Percentiles rank a stretch among this genome's conserved stretches.
Evolutionary conservation across 345 rosid species (phyloP).

Genomic region (Eucalyptus rudis): DNA sequence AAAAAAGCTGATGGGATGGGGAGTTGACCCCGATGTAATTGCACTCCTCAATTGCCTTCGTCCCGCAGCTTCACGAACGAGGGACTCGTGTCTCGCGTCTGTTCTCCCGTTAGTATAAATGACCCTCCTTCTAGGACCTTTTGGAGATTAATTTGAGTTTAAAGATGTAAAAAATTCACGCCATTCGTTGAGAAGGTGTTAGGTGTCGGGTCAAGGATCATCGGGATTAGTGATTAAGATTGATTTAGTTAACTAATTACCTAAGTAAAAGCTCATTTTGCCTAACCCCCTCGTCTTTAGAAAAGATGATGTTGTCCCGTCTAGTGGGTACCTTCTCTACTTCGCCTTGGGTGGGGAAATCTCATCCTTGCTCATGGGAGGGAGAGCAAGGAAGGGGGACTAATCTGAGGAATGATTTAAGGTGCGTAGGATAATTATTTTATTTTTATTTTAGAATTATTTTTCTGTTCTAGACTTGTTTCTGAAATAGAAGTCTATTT

Average conservation of each 20-base stretch:
- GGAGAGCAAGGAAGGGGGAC: neutral
- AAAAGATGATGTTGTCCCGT: neutral
- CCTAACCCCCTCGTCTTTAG: neutral
- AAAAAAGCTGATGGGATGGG: neutral
- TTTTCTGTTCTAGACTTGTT: fast-evolving
- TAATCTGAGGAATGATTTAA: neutral
- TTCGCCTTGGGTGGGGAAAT: neutral
- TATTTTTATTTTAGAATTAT: fast-evolving
- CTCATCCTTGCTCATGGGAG: neutral
- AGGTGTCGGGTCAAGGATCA: neutral
- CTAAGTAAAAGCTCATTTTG: neutral
- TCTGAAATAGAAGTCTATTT: fast-evolving
- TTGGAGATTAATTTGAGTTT: neutral
- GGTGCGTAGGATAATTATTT: no score
- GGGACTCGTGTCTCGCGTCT: neutral
- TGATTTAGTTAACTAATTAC: neutral
- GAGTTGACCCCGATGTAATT: neutral
- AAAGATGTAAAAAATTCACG: neutral
- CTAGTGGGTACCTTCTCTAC: neutral
- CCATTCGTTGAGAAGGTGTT: neutral
- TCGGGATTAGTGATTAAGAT: neutral
- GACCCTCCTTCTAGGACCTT: neutral
- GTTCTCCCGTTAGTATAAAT: no score
- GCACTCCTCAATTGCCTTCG: neutral
- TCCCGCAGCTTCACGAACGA: neutral